These are phyloP conservation scores for Cladosporium sp. DNA, from an alignment of 2,329 filamentous ascomycete genomes.

Conservation along the genomic window DNA sequence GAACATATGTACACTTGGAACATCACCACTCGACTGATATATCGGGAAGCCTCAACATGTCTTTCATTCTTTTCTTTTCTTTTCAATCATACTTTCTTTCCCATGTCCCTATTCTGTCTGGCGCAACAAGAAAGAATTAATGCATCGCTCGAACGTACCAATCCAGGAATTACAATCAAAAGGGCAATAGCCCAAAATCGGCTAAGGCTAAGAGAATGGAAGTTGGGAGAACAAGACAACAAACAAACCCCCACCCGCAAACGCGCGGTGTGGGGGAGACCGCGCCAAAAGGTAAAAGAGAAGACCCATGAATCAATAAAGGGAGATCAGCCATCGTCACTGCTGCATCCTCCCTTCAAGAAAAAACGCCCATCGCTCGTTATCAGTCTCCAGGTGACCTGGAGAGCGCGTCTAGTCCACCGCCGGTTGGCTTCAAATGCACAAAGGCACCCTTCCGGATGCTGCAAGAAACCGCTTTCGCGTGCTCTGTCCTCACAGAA, in stretches of 20 bases:
- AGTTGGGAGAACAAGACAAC: background rate
- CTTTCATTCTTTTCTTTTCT: constrained; percentile 81
- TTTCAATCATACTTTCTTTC: constrained; percentile 73
- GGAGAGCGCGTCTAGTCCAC: background rate
- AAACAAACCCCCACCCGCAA: background rate
- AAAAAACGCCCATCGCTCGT: constrained; percentile 9
- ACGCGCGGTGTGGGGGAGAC: no score
- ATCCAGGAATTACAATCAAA: constrained; percentile 20
- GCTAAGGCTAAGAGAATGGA: constrained; percentile 12
- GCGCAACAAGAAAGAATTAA: constrained; percentile 2
- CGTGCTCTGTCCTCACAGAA: constrained; percentile 2
- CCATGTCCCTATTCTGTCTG: background rate
- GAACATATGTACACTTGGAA: background rate
- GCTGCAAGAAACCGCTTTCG: background rate
- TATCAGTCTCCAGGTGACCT: background rate
- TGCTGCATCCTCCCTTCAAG: background rate
- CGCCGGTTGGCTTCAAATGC: constrained; percentile 2
- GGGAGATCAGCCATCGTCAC: constrained; percentile 1
- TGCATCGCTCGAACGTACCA: constrained; percentile 23
- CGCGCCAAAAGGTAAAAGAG: background rate
- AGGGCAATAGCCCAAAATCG: background rate
- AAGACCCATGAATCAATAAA: background rate
- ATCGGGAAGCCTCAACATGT: background rate
- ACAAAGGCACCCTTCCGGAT: background rate
- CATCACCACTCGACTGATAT: background rate